Evolutionary conservation across 2,329 filamentous ascomycete genomes (phyloP), one percentile per base, ranked within the genome.

Genomic region (Apiospora sp.): DNA sequence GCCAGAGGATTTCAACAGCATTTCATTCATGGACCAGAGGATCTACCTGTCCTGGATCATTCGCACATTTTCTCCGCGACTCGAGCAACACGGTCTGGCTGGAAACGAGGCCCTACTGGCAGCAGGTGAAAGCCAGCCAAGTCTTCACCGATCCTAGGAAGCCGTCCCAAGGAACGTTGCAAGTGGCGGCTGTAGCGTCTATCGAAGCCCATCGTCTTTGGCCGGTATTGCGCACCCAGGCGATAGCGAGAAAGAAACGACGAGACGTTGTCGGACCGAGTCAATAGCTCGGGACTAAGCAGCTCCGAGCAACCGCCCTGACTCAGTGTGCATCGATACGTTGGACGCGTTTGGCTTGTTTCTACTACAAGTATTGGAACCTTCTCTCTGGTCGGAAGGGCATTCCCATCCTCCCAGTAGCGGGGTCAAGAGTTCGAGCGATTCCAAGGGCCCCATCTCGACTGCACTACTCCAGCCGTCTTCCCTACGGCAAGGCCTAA

Each of bases 21-120:
- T 22, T 22, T 68, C 48, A 19, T 69, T 49, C 67, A 69, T 69
- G 67, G 67, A 69, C 67, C 67, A 49, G 67, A 49, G 44, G 44
- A 69, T 69, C 44, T 69, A 69, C 27, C 48, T 69, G 44, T 69
- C 67, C 67, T 69, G 67, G 67, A 69, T 69, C 34, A 49, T 69
- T 41, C 67, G 44, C 44, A 69, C 67, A 24, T 69, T 49, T 49
- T 69, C 67, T 37, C 58, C 34, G 22, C 58, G 58, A 64, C 34
- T 64, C 58, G 58, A 64, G 22, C 58, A 64, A 64, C 58, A 64
- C 30, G 34, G 34, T 12, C 58, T 64, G 34, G 7, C 58, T 64
- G 34, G 58, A 64, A 64, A 64, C 34, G 34, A 64, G 30, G 34
- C 58, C 12, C 58, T 41, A 64, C 58, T 41, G 34, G 24, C 58